These are phyloP conservation scores for Trifolium subterraneum DNA, from an alignment of 306 rosid genomes.

Conservation along the genomic window DNA sequence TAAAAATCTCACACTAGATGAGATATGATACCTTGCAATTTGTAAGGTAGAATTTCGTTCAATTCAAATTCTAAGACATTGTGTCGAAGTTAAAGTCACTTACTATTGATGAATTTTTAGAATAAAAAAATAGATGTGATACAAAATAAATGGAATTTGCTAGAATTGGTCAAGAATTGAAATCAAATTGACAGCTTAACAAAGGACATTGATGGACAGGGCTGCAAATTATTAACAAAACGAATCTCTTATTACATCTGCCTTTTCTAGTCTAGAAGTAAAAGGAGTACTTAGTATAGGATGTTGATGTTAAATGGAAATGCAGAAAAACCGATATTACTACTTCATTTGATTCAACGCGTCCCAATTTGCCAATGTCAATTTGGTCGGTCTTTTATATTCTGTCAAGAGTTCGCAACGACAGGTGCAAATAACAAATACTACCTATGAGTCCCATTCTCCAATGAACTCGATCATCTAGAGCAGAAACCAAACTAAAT, in stretches of 20 bases:
- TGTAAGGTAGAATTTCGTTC: too few species aligned
- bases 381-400: too few species aligned
- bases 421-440: too few species aligned
- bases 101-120: not conserved
- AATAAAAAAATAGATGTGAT: conserved; percentile 15
- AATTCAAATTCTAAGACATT: too few species aligned
- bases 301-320: conserved; percentile 26
- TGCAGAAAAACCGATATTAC: not conserved
- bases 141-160: conserved; percentile 28
- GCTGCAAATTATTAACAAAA: conserved; percentile 21
- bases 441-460: too few species aligned
- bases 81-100: not conserved
- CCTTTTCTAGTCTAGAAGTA: conserved; percentile 38
- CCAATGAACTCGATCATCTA: too few species aligned
- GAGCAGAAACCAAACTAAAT: too few species aligned
- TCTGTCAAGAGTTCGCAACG: too few species aligned
- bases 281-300: conserved; percentile 3
- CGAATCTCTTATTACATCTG: conserved; percentile 2
- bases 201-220: conserved; percentile 32
- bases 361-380: too few species aligned
- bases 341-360: too few species aligned
- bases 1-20: too few species aligned
- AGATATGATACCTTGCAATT: too few species aligned
- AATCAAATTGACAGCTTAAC: conserved; percentile 33
- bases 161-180: conserved; percentile 33